These are phyloP conservation scores for Colletotrichum magnum DNA, from an alignment of 2,329 filamentous ascomycete species.

Conservation along the genomic window DNA sequence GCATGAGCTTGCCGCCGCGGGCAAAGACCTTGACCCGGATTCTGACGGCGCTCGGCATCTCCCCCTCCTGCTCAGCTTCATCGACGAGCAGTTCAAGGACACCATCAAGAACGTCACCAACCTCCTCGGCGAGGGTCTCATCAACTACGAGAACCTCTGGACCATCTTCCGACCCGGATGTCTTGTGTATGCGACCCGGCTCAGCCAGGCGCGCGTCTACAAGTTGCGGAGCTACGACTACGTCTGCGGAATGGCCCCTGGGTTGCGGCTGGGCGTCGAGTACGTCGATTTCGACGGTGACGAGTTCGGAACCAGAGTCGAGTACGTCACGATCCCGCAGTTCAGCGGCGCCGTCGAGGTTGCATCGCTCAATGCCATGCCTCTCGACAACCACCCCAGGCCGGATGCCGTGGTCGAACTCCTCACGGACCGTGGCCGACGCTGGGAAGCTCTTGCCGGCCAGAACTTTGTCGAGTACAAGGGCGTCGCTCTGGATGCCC, in stretches of 20 bases:
- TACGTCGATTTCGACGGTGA: slow-evolving; percentile 64
- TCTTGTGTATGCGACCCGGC: slow-evolving; percentile 55
- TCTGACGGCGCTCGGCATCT: slow-evolving; percentile 46
- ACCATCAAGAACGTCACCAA: slow-evolving; percentile 64
- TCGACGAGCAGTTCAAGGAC: slow-evolving; percentile 65
- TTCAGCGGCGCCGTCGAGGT: slow-evolving; percentile 62
- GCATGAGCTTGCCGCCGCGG: slow-evolving; percentile 43
- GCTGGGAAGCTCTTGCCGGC: slow-evolving; percentile 60
- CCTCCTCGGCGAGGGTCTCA: slow-evolving; percentile 65
- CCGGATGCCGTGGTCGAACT: slow-evolving; percentile 49
- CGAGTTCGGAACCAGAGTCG: slow-evolving; percentile 57
- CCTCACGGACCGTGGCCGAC: slow-evolving; percentile 57
- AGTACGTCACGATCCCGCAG: slow-evolving; percentile 52
- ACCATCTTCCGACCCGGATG: slow-evolving; percentile 64
- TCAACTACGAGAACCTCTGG: slow-evolving; percentile 68
- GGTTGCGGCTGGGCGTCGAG: slow-evolving; percentile 44
- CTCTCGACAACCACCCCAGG: slow-evolving; percentile 58
- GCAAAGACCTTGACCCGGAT: slow-evolving; percentile 42
- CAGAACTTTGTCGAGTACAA: slow-evolving; percentile 63
- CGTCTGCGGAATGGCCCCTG: slow-evolving; percentile 51
- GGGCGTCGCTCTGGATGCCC: slow-evolving; percentile 50
- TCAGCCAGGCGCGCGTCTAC: slow-evolving; percentile 56
- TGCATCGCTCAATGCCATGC: slow-evolving; percentile 58
- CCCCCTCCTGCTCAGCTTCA: slow-evolving; percentile 58
- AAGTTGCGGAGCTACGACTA: slow-evolving; percentile 55